Percentiles rank a stretch among this genome's conserved stretches.
phyloP scores from a whole-genome alignment of 2,329 filamentous ascomycete species.

The Sclerotinia sclerotiorum region DNA sequence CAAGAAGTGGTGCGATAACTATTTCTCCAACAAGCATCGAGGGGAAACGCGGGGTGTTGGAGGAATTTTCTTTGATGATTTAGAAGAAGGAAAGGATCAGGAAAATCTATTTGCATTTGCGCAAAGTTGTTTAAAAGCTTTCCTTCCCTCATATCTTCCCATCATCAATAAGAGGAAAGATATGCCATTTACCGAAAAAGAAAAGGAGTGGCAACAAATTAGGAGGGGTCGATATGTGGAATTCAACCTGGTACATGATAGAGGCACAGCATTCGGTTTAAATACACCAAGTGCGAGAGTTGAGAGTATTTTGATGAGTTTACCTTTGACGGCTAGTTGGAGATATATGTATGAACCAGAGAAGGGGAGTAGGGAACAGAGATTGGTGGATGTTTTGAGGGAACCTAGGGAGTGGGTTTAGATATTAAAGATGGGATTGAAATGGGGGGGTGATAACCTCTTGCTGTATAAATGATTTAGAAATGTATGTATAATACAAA shows the following conservation, averaged over 20 bases:
- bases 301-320: constrained; percentile 96
- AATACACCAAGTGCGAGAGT: constrained; percentile 89
- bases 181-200: constrained; percentile 80
- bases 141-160: constrained; percentile 86
- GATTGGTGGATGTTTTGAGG: constrained; percentile 70
- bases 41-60: constrained; percentile 84
- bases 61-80: constrained; percentile 98
- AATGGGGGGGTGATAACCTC: background rate
- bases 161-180: constrained; percentile 88
- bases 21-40: constrained; percentile 93
- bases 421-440: constrained; percentile 12
- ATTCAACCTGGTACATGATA: constrained; percentile 96
- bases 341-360: constrained; percentile 90
- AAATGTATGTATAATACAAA: constrained; percentile 12
- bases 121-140: constrained; percentile 79
- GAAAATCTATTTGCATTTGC: constrained; percentile 90
- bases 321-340: constrained; percentile 91
- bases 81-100: constrained; percentile 82
- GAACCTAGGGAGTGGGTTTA: constrained; percentile 68
- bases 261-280: constrained; percentile 89
- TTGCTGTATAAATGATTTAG: constrained; percentile 21
- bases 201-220: constrained; percentile 97
- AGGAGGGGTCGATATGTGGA: constrained; percentile 94
- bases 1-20: constrained; percentile 98
- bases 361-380: constrained; percentile 72